A percentile compares a stretch with the other conserved stretches of the same genome.
phyloP scores from a whole-genome alignment of 2,329 filamentous ascomycete genomes.

The Colletotrichum ledebouriae region DNA sequence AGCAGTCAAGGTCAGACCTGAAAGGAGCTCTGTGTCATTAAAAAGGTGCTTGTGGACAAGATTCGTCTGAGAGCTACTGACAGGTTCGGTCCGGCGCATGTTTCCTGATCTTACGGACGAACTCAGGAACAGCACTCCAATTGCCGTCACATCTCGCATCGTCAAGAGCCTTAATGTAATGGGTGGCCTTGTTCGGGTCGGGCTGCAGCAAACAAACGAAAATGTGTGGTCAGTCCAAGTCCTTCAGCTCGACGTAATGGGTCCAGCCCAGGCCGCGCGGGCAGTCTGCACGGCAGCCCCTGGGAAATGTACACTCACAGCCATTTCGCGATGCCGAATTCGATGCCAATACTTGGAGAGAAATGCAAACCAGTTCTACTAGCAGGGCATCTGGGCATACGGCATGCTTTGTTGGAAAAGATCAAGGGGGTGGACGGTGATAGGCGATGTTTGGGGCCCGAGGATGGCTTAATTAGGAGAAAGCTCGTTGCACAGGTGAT shows the following conservation, averaged over 20 bases:
- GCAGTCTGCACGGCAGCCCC: conserved; percentile 12
- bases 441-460: conserved; percentile 36
- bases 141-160: conserved; percentile 87
- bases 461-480: conserved; percentile 37
- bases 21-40: conserved; percentile 41
- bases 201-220: conserved; percentile 38
- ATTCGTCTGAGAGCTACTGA: conserved; percentile 62
- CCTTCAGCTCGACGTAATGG: conserved; percentile 41
- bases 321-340: conserved; percentile 49
- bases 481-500: conserved; percentile 40
- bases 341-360: conserved; percentile 17
- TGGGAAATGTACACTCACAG: conserved; percentile 48
- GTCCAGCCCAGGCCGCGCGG: background rate
- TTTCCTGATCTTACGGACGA: conserved; percentile 93
- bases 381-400: conserved; percentile 33
- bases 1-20: conserved; percentile 78
- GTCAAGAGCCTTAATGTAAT: conserved; percentile 87
- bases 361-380: conserved; percentile 34
- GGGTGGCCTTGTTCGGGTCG: conserved; percentile 76
- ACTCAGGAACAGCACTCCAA: conserved; percentile 89
- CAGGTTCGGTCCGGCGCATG: conserved; percentile 89
- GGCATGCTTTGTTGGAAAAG: conserved; percentile 32
- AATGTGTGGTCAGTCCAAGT: conserved; percentile 29
- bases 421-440: conserved; percentile 21
- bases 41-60: conserved; percentile 24